Conservation (phyloP, 2,329 filamentous ascomycete genomes). For the Leptographium lundbergii region DNA sequence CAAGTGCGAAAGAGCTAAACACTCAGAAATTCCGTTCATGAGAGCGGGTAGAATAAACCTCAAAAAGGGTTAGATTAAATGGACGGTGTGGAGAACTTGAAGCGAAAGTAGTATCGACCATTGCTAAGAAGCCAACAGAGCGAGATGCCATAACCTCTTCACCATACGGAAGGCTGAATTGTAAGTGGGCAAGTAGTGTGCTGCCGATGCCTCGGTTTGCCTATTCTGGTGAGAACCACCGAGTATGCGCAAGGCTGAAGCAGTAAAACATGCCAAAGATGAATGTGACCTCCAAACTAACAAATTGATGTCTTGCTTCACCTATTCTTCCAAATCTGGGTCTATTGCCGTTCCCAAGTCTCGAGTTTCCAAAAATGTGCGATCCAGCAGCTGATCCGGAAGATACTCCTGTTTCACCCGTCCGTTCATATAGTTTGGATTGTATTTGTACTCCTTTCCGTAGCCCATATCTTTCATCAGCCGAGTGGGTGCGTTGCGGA, state of each 20-base stretch:
- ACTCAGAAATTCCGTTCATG: slow-evolving; percentile 22
- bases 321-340: slow-evolving; percentile 38
- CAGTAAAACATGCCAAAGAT: neutral
- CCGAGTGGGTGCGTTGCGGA: slow-evolving; percentile 83
- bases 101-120: no score
- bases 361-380: slow-evolving; percentile 63
- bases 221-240: no score
- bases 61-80: slow-evolving; percentile 17
- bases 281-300: neutral
- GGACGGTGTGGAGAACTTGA: no score
- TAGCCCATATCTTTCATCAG: slow-evolving; percentile 90
- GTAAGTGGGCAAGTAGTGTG: no score
- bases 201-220: no score
- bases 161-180: no score
- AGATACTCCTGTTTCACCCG: slow-evolving; percentile 79
- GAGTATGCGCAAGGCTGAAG: neutral
- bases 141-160: no score
- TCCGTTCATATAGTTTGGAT: slow-evolving; percentile 77
- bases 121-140: no score
- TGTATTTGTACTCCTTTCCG: slow-evolving; percentile 90
- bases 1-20: neutral
- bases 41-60: slow-evolving; percentile 22
- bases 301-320: neutral
- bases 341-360: slow-evolving; percentile 74
- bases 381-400: slow-evolving; percentile 60